Base-by-base conservation (phyloP, 2,329 filamentous ascomycete genomes). In the Cylindrodendrum hubeiense region DNA sequence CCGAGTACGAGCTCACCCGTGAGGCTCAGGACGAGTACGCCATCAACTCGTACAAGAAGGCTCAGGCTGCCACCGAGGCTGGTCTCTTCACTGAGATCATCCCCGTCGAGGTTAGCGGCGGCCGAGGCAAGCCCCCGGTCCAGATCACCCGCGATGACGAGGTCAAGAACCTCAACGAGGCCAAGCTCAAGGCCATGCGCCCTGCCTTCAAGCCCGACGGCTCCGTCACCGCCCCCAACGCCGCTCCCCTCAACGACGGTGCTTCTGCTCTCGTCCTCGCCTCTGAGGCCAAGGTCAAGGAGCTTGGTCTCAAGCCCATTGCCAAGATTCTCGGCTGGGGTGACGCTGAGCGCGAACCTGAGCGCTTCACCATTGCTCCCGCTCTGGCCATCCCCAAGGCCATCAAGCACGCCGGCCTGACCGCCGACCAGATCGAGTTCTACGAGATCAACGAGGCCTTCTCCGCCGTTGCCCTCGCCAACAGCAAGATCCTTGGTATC, bases 381-480 rank as follows among this genome's bases (percentile, higher is more conserved):
- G 89, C 96, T 21, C 89, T 98, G 61, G 96, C 96, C 71, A 97
- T 99, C 75, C 96, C 96, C 79, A 99, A 98, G 87, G 96, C 96
- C 63, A 89, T 99, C 77, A 94, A 95, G 87, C 95, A 99, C 83
- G 96, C 96, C 67, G 93, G 93, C 68, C 84, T 99, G 67, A 88
- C 89, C 62, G 87, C 90, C 73, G 89, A 91, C 69, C 87, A 93
- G 65, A 87, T 99, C 63, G 95, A 98, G 77, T 96, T 90, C 74
- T 99, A 96, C 81, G 96, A 99, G 87, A 98, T 99, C 87, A 99
- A 99, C 86, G 96, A 99, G 86, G 96, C 96, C 44, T 99, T 99
- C 86, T 96, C 93, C 68, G 96, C 97, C 53, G 96, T 99, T 69
- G 94, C 96, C 41, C 88, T 99, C 56, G 95, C 96, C 72, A 99